Evolutionary conservation across 176 grass and related monocot genomes (phyloP), one percentile per base, ranked within the genome.

Genomic region (Aegilops speltoides): DNA sequence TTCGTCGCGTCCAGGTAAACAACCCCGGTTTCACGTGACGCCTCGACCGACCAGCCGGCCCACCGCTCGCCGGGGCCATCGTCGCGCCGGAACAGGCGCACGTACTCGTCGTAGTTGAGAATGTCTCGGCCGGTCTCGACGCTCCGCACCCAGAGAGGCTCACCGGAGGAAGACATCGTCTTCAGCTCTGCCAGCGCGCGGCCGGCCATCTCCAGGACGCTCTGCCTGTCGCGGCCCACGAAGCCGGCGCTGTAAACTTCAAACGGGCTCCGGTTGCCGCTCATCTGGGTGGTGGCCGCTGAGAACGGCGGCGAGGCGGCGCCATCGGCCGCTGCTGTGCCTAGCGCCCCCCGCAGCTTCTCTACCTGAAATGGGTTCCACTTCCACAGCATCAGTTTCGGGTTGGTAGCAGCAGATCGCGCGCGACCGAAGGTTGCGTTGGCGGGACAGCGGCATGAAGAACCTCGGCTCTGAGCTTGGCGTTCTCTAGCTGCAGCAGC

Each of bases 51-150:
- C 79, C 87, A 75, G 75, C 43, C 79, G 20, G 23, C 25, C 20
- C 2, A 29, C 70, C 17, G 68, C 26, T 91, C 89, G 14, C 68
- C 89, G 41, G 77, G 36, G 19, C 41, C 61, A 2, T 82, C 88
- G 10, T 19, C 52, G 0, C 14, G 82, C 41, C 33, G 68, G 84
- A 98, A 95, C 86, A 90, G 16, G n/a, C 90, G 86, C 59, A 92
- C 16, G 85, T 98, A 95, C 77, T 95, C 93, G 65, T 95, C 90
- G 86, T 94, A 92, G 77, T 94, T 91, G 26, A 95, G 90, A 82
- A 95, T 92, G 82, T 92, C 89, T 26, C 91, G 86, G 5, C 82
- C 84, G 26, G 93, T 94, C 84, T 95, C 91, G 13, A 94, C 73
- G 71, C 88, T 92, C 76, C 79, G 86, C 62, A 94, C 56, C 93